phyloP scores from a whole-genome alignment of 441 rosid species.

The Adansonia rubrostipa region DNA sequence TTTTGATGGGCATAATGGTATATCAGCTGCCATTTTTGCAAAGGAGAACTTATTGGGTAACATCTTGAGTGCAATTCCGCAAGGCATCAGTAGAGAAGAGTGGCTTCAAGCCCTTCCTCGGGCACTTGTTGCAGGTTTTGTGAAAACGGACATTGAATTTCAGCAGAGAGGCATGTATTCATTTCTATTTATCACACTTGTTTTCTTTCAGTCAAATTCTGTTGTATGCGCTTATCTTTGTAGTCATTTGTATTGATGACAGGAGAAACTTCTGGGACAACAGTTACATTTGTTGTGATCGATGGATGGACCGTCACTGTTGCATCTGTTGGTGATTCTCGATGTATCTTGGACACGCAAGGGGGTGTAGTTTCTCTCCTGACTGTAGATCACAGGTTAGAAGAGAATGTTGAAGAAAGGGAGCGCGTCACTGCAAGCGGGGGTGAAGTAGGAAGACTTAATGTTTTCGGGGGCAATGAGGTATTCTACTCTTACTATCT shows the following conservation, averaged over 20 bases:
- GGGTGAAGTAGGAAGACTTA: conserved; percentile 97
- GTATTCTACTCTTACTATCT: conserved; percentile 40
- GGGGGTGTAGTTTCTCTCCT: conserved; percentile 88
- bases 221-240: conserved; percentile 29
- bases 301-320: conserved; percentile 99
- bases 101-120: conserved; percentile 98
- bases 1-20: conserved; percentile 96
- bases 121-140: conserved; percentile 94
- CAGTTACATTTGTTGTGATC: conserved; percentile 90
- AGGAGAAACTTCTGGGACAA: conserved; percentile 98
- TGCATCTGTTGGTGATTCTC: conserved; percentile 97
- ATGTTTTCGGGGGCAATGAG: conserved; percentile 90
- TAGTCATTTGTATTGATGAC: conserved; percentile 32
- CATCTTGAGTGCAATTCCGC: conserved; percentile 87
- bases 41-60: conserved; percentile 77
- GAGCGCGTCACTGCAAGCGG: conserved; percentile 99
- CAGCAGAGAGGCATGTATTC: conserved; percentile 74
- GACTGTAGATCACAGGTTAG: conserved; percentile 96
- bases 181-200: conserved; percentile 2
- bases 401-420: conserved; percentile 94
- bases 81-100: conserved; percentile 66
- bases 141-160: conserved; percentile 95
- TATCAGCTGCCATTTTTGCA: conserved; percentile 90
- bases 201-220: conserved; percentile 18
- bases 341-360: conserved; percentile 94